These are phyloP conservation scores for Diutina mesorugosa DNA, from an alignment of 1,139 yeast species.

Conservation along the genomic window DNA sequence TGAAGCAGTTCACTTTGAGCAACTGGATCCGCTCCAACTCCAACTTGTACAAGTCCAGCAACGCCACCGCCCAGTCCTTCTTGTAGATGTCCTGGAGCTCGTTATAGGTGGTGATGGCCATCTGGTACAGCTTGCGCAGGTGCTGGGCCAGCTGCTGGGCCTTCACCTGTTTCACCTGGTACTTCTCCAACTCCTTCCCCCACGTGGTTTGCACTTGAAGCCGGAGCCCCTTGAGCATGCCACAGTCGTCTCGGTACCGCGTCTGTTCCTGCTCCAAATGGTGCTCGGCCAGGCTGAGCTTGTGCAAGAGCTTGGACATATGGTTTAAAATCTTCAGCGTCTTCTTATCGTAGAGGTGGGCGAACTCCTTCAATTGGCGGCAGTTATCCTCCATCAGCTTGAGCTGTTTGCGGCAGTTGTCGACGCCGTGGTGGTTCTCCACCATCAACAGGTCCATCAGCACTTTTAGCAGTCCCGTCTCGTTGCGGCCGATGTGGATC, in stretches of 20 bases:
- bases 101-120: constrained; percentile 44
- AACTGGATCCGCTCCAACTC: constrained; percentile 73
- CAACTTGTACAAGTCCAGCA: constrained; percentile 58
- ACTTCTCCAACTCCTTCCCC: constrained; percentile 64
- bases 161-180: constrained; percentile 48
- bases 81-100: constrained; percentile 64
- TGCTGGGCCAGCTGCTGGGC: constrained; percentile 35
- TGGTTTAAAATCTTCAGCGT: constrained; percentile 22
- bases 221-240: constrained; percentile 41
- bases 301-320: constrained; percentile 21
- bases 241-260: constrained; percentile 46
- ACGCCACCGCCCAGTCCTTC: constrained; percentile 64
- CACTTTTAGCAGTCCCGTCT: constrained; percentile 43
- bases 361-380: constrained; percentile 21
- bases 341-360: constrained; percentile 17
- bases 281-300: constrained; percentile 14
- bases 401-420: constrained; percentile 19
- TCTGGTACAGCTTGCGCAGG: constrained; percentile 45
- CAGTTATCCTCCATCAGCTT: constrained; percentile 20
- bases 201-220: constrained; percentile 64
- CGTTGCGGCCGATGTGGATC: constrained; percentile 41
- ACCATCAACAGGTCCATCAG: constrained; percentile 45
- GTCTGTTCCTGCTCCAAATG: constrained; percentile 33
- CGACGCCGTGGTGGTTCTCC: constrained; percentile 33
- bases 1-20: constrained; percentile 70